Evolutionary conservation across 768 basidiomycete species (phyloP).

Genomic region (Boletus pseudo-olivaceus): DNA sequence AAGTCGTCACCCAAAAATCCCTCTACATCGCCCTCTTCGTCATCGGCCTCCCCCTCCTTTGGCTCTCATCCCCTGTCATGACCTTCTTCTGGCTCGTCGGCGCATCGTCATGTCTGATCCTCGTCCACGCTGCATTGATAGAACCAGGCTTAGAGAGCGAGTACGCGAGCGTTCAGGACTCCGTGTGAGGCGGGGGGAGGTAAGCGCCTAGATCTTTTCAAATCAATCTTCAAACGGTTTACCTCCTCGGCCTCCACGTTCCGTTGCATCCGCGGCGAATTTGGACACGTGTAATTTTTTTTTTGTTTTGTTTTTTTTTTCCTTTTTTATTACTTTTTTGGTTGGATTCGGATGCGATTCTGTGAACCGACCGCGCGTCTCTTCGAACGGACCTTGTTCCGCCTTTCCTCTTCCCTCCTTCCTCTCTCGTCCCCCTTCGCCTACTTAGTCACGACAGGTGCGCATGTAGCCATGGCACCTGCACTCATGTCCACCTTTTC

Average conservation of each 20-base stretch:
- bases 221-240: not conserved
- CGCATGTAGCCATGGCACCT: not conserved
- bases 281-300: not conserved
- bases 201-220: too few species aligned
- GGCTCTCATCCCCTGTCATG: constrained; percentile 67
- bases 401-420: not conserved
- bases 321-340: too few species aligned
- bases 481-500: not conserved
- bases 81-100: constrained; percentile 96
- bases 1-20: constrained; percentile 82
- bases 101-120: constrained; percentile 77
- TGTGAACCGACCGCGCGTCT: not conserved
- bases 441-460: not conserved
- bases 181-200: constrained; percentile 34
- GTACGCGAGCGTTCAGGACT: constrained; percentile 75
- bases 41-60: constrained; percentile 87
- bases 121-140: constrained; percentile 82
- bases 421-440: too few species aligned
- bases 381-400: not conserved
- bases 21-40: constrained; percentile 88
- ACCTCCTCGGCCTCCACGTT: not conserved
- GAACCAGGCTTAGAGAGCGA: constrained; percentile 97
- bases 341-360: not conserved
- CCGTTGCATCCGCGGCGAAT: not conserved
- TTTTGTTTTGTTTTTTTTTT: not conserved